A percentile compares a stretch with the other conserved stretches of the same genome.
Evolutionary conservation across 2,329 filamentous ascomycete species (phyloP).

Genomic region (Calonectria ilicicola): DNA sequence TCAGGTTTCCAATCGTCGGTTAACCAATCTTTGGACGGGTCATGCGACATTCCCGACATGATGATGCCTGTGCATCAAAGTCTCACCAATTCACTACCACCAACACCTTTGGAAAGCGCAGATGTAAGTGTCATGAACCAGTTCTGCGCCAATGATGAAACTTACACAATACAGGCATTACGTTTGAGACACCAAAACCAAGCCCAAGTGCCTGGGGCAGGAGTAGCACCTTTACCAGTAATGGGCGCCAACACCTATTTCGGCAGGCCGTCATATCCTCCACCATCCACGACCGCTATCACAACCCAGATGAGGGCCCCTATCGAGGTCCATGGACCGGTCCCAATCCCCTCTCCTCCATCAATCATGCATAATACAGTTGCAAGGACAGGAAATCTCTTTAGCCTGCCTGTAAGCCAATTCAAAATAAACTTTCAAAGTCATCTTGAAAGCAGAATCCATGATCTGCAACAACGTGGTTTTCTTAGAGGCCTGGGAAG

Average conservation of each 20-base stretch:
- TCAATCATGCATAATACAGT: neutral
- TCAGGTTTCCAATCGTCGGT: slow-evolving; percentile 4
- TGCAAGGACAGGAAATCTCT: slow-evolving; percentile 35
- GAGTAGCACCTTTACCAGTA: slow-evolving; percentile 47
- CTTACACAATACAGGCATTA: slow-evolving; percentile 20
- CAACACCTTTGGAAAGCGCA: neutral
- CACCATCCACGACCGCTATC: neutral
- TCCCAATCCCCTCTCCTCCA: neutral
- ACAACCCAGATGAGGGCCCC: neutral
- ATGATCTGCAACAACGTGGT: slow-evolving; percentile 22
- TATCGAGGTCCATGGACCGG: neutral
- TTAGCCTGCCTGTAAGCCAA: slow-evolving; percentile 37
- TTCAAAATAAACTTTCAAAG: slow-evolving; percentile 43
- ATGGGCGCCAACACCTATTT: slow-evolving; percentile 53
- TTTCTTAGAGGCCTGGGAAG: slow-evolving; percentile 7
- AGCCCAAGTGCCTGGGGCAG: neutral
- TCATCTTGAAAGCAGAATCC: slow-evolving; percentile 25
- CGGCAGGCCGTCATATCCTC: slow-evolving; percentile 29
- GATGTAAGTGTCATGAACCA: slow-evolving; percentile 11
- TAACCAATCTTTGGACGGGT: slow-evolving; percentile 27
- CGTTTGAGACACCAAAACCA: slow-evolving; percentile 8
- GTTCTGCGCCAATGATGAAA: neutral
- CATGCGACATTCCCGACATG: slow-evolving; percentile 20
- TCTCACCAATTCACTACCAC: neutral
- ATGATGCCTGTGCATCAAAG: neutral